Percentiles rank a stretch among this genome's conserved stretches.
Evolutionary conservation across 208 protist genomes (phyloP).

Genomic region (Acanthamoeba lugdunensis): DNA sequence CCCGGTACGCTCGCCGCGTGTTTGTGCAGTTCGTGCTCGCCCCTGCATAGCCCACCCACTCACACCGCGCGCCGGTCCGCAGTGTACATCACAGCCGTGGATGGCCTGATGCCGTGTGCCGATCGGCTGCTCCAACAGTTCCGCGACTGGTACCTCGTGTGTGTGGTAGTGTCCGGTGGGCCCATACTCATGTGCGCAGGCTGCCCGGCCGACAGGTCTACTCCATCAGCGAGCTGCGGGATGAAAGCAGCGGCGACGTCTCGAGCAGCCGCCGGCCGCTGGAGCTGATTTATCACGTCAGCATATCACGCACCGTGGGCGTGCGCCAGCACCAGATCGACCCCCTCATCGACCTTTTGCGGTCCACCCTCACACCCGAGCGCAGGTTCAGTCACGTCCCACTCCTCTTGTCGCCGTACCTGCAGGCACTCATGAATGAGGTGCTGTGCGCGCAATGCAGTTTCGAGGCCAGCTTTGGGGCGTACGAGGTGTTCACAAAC

Average conservation of each 20-base stretch:
- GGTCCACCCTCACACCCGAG: neutral
- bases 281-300: conserved; percentile 55
- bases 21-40: neutral
- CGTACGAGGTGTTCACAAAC: conserved; percentile 41
- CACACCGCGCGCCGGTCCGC: neutral
- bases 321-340: conserved; percentile 66
- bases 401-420: no score
- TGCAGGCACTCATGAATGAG: no score
- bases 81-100: conserved; percentile 18
- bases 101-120: neutral
- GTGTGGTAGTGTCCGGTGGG: neutral
- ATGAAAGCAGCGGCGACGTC: neutral
- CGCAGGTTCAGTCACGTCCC: neutral
- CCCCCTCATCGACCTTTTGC: conserved; percentile 20
- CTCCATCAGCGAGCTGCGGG: neutral
- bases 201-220: neutral
- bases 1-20: neutral
- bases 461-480: conserved; percentile 32
- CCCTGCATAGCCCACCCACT: no score
- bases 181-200: neutral
- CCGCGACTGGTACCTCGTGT: neutral
- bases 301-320: conserved; percentile 41
- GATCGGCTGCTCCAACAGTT: neutral
- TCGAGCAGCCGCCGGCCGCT: neutral
- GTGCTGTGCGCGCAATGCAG: neutral